phyloP scores from a whole-genome alignment of 163 green algal species.

The Picocystis sp. region DNA sequence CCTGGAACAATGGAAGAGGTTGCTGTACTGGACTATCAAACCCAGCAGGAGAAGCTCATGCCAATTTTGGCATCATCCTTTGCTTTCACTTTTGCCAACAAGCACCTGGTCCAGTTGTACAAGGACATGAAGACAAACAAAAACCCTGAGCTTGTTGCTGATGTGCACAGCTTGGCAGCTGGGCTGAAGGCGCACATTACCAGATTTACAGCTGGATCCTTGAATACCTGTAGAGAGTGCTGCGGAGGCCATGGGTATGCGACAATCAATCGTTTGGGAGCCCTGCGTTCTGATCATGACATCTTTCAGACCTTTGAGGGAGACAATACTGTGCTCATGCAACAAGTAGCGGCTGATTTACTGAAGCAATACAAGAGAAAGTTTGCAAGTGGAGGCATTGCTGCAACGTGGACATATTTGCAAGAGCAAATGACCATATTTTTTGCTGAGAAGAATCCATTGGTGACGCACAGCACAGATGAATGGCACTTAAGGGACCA shows the following conservation, averaged over 20 bases:
- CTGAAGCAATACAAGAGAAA: conserved; percentile 69
- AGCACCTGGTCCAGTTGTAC: conserved; percentile 47
- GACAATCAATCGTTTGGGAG: conserved; percentile 61
- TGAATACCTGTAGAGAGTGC: conserved; percentile 47
- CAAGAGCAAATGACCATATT: too few species aligned
- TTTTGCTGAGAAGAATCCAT: conserved; percentile 58
- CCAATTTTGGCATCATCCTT: conserved; percentile 60
- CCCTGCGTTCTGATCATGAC: conserved; percentile 61
- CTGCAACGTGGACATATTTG: conserved; percentile 39
- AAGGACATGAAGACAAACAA: conserved; percentile 55
- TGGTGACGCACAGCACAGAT: conserved; percentile 57
- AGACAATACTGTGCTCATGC: conserved; percentile 60
- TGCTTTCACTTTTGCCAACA: conserved; percentile 12
- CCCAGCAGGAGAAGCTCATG: conserved; percentile 56
- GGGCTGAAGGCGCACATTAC: conserved; percentile 54
- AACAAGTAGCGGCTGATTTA: conserved; percentile 64
- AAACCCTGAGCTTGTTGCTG: conserved; percentile 50
- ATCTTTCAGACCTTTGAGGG: conserved; percentile 80
- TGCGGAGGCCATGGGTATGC: conserved; percentile 69
- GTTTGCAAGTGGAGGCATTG: conserved; percentile 53
- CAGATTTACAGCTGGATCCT: conserved; percentile 35
- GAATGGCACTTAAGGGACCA: conserved; percentile 60
- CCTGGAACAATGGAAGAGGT: conserved; percentile 38
- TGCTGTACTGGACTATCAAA: conserved; percentile 67
- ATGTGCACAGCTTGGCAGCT: conserved; percentile 53